Percentiles rank a stretch among this genome's conserved stretches.
Evolutionary conservation across 257 asterid genomes (phyloP).

Genomic region (Solanum lycopersicoides): DNA sequence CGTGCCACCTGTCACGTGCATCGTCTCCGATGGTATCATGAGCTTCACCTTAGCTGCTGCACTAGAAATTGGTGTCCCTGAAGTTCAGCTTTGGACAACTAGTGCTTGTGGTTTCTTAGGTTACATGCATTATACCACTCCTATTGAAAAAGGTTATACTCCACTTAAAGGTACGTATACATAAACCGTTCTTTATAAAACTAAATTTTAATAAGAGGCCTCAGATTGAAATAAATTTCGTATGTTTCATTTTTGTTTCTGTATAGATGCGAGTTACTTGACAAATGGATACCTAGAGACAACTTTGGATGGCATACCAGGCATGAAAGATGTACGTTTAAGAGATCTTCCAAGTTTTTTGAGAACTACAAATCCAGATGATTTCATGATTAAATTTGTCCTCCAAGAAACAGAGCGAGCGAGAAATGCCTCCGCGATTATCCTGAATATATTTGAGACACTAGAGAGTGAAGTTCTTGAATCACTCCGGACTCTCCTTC

Average conservation of each 20-base stretch:
- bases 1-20: not conserved
- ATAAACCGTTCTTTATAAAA: too few species aligned
- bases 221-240: too few species aligned
- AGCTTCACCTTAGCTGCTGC: not conserved
- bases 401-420: not conserved
- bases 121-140: not conserved
- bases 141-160: not conserved
- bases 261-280: not conserved
- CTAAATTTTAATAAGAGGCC: not conserved
- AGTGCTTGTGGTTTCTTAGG: constrained; percentile 6
- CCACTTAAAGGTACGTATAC: not conserved
- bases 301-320: not conserved
- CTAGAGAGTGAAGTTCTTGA: not conserved
- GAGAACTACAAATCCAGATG: constrained; percentile 7
- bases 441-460: not conserved
- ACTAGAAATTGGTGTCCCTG: not conserved
- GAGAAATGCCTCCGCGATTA: not conserved
- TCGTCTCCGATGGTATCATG: not conserved
- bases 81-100: not conserved
- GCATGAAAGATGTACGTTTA: not conserved
- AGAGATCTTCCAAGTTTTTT: constrained; percentile 1
- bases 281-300: not conserved
- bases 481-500: not conserved
- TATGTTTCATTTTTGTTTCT: too few species aligned
- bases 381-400: not conserved